Evolutionary conservation across 495 filamentous ascomycete species (phyloP).

Genomic region (Evernia prunastri): DNA sequence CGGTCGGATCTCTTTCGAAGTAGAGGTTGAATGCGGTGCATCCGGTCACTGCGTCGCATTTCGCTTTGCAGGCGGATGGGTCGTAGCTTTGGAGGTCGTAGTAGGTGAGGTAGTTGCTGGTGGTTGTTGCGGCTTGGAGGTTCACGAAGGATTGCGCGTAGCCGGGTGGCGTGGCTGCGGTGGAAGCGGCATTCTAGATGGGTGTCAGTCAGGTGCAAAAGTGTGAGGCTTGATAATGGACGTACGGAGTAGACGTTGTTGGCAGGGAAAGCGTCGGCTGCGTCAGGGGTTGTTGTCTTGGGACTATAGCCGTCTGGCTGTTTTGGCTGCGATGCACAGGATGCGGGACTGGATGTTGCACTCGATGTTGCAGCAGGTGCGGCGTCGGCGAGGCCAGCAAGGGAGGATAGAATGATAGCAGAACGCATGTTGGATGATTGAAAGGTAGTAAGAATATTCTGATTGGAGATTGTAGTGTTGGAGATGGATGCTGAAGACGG

Average conservation of each 20-base stretch:
- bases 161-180: conserved; percentile 33
- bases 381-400: conserved; percentile 24
- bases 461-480: too few relatives aligned
- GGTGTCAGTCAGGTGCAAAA: background rate
- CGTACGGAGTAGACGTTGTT: conserved; percentile 18
- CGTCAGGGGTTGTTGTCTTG: conserved; percentile 25
- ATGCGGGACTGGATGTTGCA: too few relatives aligned
- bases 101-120: conserved; percentile 39
- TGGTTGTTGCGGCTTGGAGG: conserved; percentile 32
- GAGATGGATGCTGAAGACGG: too few relatives aligned
- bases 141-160: conserved; percentile 38
- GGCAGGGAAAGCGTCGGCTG: conserved; percentile 30
- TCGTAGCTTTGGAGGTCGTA: conserved; percentile 39
- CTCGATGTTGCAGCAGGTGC: conserved; percentile 11
- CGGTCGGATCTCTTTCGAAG: conserved; percentile 42
- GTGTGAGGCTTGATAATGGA: background rate
- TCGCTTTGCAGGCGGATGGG: conserved; percentile 32
- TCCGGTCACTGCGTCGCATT: conserved; percentile 27
- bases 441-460: too few relatives aligned
- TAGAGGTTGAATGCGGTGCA: conserved; percentile 46
- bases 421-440: conserved; percentile 20
- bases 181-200: conserved; percentile 16
- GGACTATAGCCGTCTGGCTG: conserved; percentile 32
- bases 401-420: conserved; percentile 21
- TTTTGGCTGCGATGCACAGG: conserved; percentile 8